A percentile compares a stretch with the other conserved stretches of the same genome.
phyloP scores from a whole-genome alignment of 2,329 filamentous ascomycete species.

The Epichloe sibirici region DNA sequence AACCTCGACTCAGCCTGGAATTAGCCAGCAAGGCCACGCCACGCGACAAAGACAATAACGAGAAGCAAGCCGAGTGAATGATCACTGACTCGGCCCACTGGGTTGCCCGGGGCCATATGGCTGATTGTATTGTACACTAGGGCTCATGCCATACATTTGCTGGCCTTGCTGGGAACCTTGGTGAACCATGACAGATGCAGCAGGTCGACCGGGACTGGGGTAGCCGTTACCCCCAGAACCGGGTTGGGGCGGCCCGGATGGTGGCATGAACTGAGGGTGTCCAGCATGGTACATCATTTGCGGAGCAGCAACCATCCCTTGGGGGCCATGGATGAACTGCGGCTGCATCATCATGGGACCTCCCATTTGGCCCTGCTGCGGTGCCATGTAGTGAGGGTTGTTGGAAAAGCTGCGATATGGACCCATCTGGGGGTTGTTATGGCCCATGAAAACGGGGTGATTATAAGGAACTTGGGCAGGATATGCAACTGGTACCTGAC shows the following conservation, averaged over 20 bases:
- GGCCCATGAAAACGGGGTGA: conserved; percentile 61
- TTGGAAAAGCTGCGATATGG: conserved; percentile 61
- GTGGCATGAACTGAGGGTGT: conserved; percentile 52
- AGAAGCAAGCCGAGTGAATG: neutral
- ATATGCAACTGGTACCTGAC: conserved; percentile 58
- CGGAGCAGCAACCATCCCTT: conserved; percentile 54
- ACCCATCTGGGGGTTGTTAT: conserved; percentile 56
- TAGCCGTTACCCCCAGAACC: conserved; percentile 63
- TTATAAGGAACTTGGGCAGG: conserved; percentile 59
- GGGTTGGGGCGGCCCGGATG: conserved; percentile 41
- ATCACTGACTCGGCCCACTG: conserved; percentile 55
- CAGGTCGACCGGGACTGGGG: conserved; percentile 71
- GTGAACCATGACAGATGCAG: conserved; percentile 84
- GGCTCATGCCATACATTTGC: conserved; percentile 63
- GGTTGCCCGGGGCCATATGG: conserved; percentile 61
- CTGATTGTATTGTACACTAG: conserved; percentile 61
- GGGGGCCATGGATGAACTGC: conserved; percentile 63
- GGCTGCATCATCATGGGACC: conserved; percentile 74
- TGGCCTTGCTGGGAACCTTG: conserved; percentile 91
- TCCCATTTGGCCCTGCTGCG: conserved; percentile 59
- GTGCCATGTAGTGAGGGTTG: conserved; percentile 56
- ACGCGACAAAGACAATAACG: neutral
- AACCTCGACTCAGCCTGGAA: neutral
- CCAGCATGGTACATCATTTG: conserved; percentile 75
- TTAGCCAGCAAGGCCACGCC: neutral